Conservation (phyloP, 2,329 filamentous ascomycete genomes). For the Fusarium neocosmosporiellum region DNA sequence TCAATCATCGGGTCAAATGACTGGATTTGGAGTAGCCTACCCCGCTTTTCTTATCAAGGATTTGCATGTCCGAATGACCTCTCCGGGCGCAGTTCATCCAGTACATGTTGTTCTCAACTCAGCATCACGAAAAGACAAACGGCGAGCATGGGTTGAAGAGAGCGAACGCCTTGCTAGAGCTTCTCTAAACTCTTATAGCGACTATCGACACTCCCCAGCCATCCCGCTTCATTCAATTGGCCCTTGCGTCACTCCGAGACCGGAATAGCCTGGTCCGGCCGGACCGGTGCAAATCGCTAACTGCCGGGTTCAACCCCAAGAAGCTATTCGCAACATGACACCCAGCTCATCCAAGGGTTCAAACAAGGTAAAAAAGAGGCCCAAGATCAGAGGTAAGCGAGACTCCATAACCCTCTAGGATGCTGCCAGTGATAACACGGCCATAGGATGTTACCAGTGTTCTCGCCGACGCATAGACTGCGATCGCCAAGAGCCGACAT, state of each 20-base stretch:
- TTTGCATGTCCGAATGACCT: conserved; percentile 8
- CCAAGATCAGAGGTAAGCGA: conserved; percentile 27
- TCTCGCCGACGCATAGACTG: conserved; percentile 41
- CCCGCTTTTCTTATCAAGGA: conserved; percentile 9
- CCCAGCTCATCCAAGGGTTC: conserved; percentile 2
- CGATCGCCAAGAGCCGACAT: conserved; percentile 33
- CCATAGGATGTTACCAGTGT: conserved; percentile 37
- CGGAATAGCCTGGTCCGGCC: not conserved
- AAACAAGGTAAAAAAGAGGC: conserved; percentile 23
- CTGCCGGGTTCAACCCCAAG: not conserved
- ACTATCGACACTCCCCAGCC: too few relatives aligned
- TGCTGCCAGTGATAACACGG: not conserved
- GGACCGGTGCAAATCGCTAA: not conserved
- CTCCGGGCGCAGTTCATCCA: not conserved
- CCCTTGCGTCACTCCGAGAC: not conserved
- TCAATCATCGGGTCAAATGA: not conserved
- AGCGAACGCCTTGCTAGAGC: too few relatives aligned
- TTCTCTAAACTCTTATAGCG: too few relatives aligned
- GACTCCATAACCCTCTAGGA: too few relatives aligned
- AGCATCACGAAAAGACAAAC: not conserved
- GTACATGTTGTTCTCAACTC: not conserved
- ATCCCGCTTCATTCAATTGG: not conserved
- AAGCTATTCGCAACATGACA: conserved; percentile 7
- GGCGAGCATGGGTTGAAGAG: not conserved
- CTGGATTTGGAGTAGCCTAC: not conserved